phyloP scores from a whole-genome alignment of 768 basidiomycete genomes.

The Russula compacta region DNA sequence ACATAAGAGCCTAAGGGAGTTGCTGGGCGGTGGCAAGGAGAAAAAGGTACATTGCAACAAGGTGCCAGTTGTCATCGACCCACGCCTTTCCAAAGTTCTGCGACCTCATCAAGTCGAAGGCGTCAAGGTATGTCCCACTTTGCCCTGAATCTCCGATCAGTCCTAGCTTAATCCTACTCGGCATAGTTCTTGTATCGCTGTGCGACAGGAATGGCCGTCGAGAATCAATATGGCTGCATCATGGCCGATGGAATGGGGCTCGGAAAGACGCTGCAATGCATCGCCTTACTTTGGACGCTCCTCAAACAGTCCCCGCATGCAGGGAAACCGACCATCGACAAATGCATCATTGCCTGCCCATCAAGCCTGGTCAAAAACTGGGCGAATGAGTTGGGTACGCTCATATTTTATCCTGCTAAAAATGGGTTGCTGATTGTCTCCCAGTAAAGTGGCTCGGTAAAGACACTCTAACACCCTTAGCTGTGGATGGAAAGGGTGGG shows the following conservation, averaged over 20 bases:
- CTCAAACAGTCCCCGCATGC: constrained; percentile 90
- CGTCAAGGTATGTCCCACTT: constrained; percentile 63
- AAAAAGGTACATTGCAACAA: constrained; percentile 61
- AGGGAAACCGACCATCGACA: constrained; percentile 84
- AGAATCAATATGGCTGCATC: constrained; percentile 90
- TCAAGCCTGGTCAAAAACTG: constrained; percentile 96
- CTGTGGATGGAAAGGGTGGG: constrained; percentile 87
- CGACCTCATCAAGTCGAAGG: constrained; percentile 98
- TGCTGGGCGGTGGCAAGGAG: constrained; percentile 64
- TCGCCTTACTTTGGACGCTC: constrained; percentile 89
- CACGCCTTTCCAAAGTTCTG: constrained; percentile 74
- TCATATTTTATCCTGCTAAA: background rate
- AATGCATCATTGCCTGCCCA: constrained; percentile 95
- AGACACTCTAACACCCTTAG: constrained; percentile 70
- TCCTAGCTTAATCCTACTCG: background rate
- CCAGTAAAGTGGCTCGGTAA: constrained; percentile 94
- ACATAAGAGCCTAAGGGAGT: constrained; percentile 79
- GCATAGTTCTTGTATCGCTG: constrained; percentile 91
- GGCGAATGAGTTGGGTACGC: constrained; percentile 89
- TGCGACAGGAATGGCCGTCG: constrained; percentile 86
- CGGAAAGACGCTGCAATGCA: constrained; percentile 95
- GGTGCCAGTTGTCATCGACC: constrained; percentile 96
- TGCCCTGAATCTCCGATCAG: background rate
- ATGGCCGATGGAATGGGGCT: constrained; percentile 99
- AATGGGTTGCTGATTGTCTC: background rate